Conservation (phyloP, 768 basidiomycete species). For the Boletus rubropictus region DNA sequence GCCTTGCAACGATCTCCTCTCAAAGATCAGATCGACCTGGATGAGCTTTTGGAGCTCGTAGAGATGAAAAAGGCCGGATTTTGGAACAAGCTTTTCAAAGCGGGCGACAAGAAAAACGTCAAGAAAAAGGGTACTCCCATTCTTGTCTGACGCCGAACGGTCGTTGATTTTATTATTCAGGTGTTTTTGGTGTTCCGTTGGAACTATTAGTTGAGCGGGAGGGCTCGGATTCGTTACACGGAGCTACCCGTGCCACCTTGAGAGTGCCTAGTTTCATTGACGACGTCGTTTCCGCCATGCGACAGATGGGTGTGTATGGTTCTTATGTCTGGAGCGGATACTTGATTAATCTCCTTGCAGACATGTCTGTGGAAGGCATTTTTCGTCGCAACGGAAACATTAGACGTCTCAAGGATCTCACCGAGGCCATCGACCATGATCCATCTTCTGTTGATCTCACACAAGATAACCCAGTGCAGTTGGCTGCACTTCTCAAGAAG, state of each 20-base stretch:
- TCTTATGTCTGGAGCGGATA: not conserved
- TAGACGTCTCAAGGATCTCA: slow-evolving; percentile 81
- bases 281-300: slow-evolving; percentile 96
- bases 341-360: slow-evolving; percentile 37
- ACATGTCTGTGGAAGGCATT: slow-evolving; percentile 98
- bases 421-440: slow-evolving; percentile 93
- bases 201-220: slow-evolving; percentile 91
- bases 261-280: slow-evolving; percentile 97
- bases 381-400: slow-evolving; percentile 99
- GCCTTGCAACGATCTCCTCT: slow-evolving; percentile 73
- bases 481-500: slow-evolving; percentile 95
- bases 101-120: slow-evolving; percentile 81
- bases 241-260: slow-evolving; percentile 77
- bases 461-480: slow-evolving; percentile 93
- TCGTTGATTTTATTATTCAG: slow-evolving; percentile 35
- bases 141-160: slow-evolving; percentile 1
- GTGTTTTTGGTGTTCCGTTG: slow-evolving; percentile 89
- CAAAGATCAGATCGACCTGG: slow-evolving; percentile 78
- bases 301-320: slow-evolving; percentile 83
- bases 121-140: slow-evolving; percentile 75
- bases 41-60: slow-evolving; percentile 89
- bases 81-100: slow-evolving; percentile 95
- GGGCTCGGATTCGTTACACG: slow-evolving; percentile 91
- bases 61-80: slow-evolving; percentile 91
- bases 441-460: slow-evolving; percentile 85